Conservation (phyloP, 352 stramenopile genomes). For the Pythium myriotylum region DNA sequence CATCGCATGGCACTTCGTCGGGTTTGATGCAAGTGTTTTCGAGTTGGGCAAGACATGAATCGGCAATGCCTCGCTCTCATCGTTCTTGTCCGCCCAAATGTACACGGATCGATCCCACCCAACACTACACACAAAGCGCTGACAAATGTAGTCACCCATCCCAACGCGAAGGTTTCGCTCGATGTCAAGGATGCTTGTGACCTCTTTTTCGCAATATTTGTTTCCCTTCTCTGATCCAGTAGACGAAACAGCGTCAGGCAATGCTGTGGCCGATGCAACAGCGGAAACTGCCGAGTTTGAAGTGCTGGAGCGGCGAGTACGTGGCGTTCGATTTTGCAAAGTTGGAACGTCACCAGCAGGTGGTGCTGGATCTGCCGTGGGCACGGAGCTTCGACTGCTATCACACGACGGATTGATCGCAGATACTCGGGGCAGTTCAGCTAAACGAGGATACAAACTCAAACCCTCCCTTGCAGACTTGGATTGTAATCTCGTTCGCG, state of each 20-base stretch:
- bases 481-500: slow-evolving; percentile 31
- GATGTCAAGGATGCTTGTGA: slow-evolving; percentile 83
- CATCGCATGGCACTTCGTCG: slow-evolving; percentile 56
- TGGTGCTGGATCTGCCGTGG: slow-evolving; percentile 1
- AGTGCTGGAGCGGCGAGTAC: slow-evolving; percentile 1
- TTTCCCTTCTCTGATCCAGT: slow-evolving; percentile 8
- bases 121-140: slow-evolving; percentile 79
- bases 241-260: slow-evolving; percentile 9
- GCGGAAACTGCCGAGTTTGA: neutral
- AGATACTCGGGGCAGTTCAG: neutral
- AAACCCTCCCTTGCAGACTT: slow-evolving; percentile 13
- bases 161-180: slow-evolving; percentile 77
- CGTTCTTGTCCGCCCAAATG: slow-evolving; percentile 84
- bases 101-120: slow-evolving; percentile 86
- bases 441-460: neutral
- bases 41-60: slow-evolving; percentile 53
- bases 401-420: slow-evolving; percentile 2
- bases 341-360: slow-evolving; percentile 3
- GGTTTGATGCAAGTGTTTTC: slow-evolving; percentile 31
- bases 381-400: no score
- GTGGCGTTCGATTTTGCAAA: slow-evolving; percentile 7
- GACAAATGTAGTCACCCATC: slow-evolving; percentile 84
- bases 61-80: slow-evolving; percentile 67
- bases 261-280: neutral
- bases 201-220: slow-evolving; percentile 74